phyloP scores from a whole-genome alignment of 768 basidiomycete genomes.

The Xerocomus potaroensis region DNA sequence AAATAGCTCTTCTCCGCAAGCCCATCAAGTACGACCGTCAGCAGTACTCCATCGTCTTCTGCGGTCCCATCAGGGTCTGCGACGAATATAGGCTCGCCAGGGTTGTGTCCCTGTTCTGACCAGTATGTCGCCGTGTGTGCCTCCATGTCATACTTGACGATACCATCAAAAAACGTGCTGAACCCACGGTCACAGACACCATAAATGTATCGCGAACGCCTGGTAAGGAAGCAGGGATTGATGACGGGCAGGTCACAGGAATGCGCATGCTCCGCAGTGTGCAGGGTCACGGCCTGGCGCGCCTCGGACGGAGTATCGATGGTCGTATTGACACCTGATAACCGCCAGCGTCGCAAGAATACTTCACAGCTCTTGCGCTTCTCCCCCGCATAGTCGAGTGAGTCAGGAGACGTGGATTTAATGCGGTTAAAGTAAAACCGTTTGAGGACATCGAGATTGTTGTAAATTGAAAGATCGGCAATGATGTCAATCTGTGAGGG shows the following conservation, averaged over 20 bases:
- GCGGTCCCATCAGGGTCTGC: constrained; percentile 22
- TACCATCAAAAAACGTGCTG: constrained; percentile 32
- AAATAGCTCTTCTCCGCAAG: constrained; percentile 30
- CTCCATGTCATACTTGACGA: constrained; percentile 35
- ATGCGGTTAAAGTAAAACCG: constrained; percentile 30
- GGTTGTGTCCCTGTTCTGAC: constrained; percentile 27
- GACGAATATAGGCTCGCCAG: constrained; percentile 38
- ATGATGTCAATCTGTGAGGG: constrained; percentile 29
- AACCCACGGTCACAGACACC: constrained; percentile 25
- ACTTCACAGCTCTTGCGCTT: constrained; percentile 14
- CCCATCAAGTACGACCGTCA: constrained; percentile 36
- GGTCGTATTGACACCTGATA: constrained; percentile 23
- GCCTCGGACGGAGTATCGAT: constrained; percentile 10
- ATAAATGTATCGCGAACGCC: constrained; percentile 32
- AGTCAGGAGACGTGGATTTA: constrained; percentile 21
- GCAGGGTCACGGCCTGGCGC: constrained; percentile 16
- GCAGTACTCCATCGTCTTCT: constrained; percentile 36
- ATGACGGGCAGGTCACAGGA: constrained; percentile 36
- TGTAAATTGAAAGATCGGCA: constrained; percentile 35
- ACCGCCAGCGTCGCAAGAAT: constrained; percentile 30
- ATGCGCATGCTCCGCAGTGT: constrained; percentile 23
- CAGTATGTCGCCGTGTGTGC: constrained; percentile 23
- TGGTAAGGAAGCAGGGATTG: constrained; percentile 29
- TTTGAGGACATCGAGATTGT: constrained; percentile 31
- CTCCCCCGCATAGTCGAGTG: constrained; percentile 25